phyloP scores from a whole-genome alignment of 192 early-diverging fungal species.

The Backusella psychrophila region DNA sequence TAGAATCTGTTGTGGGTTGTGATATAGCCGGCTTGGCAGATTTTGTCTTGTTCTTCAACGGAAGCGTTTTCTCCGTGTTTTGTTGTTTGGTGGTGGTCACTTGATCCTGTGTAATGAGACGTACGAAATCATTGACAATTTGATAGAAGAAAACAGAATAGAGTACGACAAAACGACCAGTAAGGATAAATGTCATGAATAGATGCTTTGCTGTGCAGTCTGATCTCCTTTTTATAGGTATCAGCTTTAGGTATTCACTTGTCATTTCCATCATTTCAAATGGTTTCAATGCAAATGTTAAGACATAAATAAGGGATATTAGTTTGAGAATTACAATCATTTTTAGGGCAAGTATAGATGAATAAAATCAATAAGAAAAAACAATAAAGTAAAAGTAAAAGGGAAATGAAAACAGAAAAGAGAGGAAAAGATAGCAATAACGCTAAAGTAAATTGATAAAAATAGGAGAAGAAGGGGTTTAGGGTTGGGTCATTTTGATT shows the following conservation, averaged over 20 bases:
- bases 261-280: slow-evolving; percentile 1
- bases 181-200: background rate
- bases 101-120: background rate
- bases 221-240: background rate
- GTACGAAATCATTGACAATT: background rate
- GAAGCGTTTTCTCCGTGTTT: background rate
- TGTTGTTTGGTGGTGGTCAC: background rate
- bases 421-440: background rate
- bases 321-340: background rate
- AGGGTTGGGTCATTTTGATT: slow-evolving; percentile 4
- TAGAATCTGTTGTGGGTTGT: background rate
- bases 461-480: background rate
- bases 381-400: background rate
- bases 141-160: background rate
- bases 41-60: background rate
- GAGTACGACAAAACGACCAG: background rate
- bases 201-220: background rate
- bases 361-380: background rate
- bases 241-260: background rate
- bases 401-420: background rate
- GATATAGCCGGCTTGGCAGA: background rate
- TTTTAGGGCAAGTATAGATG: background rate
- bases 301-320: background rate
- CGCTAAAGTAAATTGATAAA: slow-evolving; percentile 2
- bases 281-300: slow-evolving; percentile 1